Conservation (phyloP, 768 basidiomycete species). For the Kwoniella pini region DNA sequence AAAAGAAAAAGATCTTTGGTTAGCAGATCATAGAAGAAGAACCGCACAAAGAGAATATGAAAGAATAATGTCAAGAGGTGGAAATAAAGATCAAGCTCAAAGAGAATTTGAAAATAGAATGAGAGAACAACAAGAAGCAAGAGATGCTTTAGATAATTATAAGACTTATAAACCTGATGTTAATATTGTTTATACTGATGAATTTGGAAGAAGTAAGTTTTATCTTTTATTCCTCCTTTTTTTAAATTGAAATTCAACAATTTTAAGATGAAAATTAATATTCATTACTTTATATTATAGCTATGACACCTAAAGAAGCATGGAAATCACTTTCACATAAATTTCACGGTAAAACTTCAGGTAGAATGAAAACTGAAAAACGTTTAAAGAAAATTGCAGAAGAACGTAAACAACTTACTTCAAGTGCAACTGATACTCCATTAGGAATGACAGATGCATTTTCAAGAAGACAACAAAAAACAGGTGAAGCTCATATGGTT, state of each 20-base stretch:
- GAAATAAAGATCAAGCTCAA: conserved; percentile 80
- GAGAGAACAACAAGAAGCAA: conserved; percentile 87
- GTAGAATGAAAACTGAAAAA: conserved; percentile 97
- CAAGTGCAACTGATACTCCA: conserved; percentile 94
- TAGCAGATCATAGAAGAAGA: conserved; percentile 76
- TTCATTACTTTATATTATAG: conserved; percentile 18
- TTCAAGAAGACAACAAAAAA: conserved; percentile 86
- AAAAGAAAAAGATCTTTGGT: conserved; percentile 82
- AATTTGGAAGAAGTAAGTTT: conserved; percentile 71
- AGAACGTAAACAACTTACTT: conserved; percentile 89
- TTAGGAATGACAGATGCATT: conserved; percentile 93
- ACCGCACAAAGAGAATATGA: conserved; percentile 80
- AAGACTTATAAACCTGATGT: conserved; percentile 96
- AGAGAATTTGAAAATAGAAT: conserved; percentile 91
- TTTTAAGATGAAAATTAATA: conserved; percentile 28
- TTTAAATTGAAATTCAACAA: background rate
- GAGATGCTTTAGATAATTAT: conserved; percentile 76
- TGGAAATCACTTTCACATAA: conserved; percentile 98
- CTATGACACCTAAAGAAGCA: conserved; percentile 83
- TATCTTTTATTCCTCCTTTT: background rate
- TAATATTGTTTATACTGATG: conserved; percentile 94
- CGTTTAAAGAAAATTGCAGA: conserved; percentile 95
- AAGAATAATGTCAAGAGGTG: conserved; percentile 70
- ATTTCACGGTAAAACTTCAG: conserved; percentile 97
- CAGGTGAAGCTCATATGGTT: conserved; percentile 95